Evolutionary conservation across 2,329 filamentous ascomycete species (phyloP).

Genomic region (Dactylellina haptotyla): DNA sequence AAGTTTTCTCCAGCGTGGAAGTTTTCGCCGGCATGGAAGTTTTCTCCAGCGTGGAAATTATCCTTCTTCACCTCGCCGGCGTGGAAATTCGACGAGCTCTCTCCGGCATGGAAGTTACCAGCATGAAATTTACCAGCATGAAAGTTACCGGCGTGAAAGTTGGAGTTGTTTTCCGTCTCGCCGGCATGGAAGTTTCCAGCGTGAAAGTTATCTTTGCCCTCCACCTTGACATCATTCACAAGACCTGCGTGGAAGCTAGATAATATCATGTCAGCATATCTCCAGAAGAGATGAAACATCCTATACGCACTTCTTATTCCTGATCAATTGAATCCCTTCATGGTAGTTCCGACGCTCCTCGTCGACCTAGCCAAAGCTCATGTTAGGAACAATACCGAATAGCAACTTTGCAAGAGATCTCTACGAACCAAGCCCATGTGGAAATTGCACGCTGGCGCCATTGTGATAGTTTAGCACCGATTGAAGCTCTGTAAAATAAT

Average conservation of each 20-base stretch:
- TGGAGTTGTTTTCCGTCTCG: too few relatives aligned
- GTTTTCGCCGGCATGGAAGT: background rate
- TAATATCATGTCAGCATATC: background rate
- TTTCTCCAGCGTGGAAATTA: conserved; percentile 6
- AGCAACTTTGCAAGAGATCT: background rate
- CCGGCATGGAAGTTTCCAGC: too few relatives aligned
- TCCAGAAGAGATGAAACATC: background rate
- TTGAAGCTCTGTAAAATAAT: background rate
- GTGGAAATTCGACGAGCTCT: background rate
- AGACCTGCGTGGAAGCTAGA: background rate
- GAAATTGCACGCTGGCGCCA: background rate
- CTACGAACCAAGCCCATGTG: conserved; percentile 1
- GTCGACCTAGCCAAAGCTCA: background rate
- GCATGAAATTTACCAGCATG: background rate
- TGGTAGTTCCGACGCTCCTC: background rate
- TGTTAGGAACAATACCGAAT: background rate
- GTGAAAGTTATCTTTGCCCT: background rate
- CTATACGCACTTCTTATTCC: background rate
- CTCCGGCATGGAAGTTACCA: background rate
- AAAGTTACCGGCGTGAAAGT: conserved; percentile 4
- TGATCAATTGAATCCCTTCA: background rate
- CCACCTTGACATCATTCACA: background rate
- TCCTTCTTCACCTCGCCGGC: background rate
- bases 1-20: background rate
- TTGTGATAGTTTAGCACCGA: background rate